phyloP scores from a whole-genome alignment of 768 basidiomycete species.

The Agaricus blazei region DNA sequence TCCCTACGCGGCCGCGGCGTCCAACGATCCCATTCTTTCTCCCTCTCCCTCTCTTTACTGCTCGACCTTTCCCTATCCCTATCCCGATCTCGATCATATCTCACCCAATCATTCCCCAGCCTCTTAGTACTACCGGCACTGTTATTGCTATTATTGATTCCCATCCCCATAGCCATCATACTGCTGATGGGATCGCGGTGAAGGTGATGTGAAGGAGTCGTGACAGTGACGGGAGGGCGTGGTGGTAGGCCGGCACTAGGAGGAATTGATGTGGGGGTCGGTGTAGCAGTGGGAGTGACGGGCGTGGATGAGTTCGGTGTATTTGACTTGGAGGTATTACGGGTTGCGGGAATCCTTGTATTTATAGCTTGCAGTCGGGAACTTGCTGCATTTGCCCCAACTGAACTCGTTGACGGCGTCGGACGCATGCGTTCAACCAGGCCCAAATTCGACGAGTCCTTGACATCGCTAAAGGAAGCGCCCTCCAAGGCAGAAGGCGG shows the following conservation, averaged over 20 bases:
- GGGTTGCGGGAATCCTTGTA: neutral
- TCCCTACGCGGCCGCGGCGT: too few relatives aligned
- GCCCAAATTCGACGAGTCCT: too few relatives aligned
- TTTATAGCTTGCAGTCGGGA: neutral
- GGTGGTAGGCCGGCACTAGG: neutral
- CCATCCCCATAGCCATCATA: conserved; percentile 5
- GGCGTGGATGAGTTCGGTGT: conserved; percentile 4
- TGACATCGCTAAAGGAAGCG: too few relatives aligned
- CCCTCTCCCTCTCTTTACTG: neutral
- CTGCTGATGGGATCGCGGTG: neutral
- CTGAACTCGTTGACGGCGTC: too few relatives aligned
- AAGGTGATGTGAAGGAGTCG: neutral
- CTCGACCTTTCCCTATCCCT: neutral
- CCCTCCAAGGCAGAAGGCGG: too few relatives aligned
- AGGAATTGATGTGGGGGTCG: neutral
- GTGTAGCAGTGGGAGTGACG: neutral
- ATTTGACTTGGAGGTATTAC: neutral
- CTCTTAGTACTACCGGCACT: neutral
- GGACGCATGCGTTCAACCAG: too few relatives aligned
- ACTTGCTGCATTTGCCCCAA: neutral
- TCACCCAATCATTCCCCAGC: neutral
- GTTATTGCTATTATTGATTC: too few relatives aligned
- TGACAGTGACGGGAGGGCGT: neutral
- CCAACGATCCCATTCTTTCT: neutral
- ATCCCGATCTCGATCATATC: neutral